Evolutionary conservation across 768 basidiomycete genomes (phyloP).

Genomic region (Obba rivulosa): DNA sequence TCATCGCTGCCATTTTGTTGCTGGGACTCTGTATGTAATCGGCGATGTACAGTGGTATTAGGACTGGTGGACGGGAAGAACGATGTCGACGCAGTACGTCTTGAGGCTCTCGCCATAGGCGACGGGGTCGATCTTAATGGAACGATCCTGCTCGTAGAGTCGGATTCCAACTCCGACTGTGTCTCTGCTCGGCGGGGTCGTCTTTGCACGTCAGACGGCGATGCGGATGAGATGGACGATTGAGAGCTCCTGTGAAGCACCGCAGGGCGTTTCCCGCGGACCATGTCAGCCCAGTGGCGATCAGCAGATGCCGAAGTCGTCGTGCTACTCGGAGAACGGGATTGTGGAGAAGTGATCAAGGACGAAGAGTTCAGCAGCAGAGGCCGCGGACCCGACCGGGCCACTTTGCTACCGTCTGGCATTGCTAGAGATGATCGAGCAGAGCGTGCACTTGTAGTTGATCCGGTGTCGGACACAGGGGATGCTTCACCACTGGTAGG

Average conservation of each 20-base stretch:
- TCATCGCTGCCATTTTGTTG: constrained; percentile 12
- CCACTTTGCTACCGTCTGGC: constrained; percentile 25
- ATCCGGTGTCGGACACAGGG: constrained; percentile 24
- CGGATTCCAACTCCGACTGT: constrained; percentile 54
- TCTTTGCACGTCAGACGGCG: constrained; percentile 44
- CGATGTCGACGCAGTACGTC: constrained; percentile 30
- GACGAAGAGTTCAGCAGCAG: constrained; percentile 51
- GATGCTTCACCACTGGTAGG: constrained; percentile 12
- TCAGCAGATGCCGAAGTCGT: constrained; percentile 11
- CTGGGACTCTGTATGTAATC: constrained; percentile 13
- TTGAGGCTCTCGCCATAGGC: constrained; percentile 55
- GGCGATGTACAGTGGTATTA: constrained; percentile 20
- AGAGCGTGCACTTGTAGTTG: constrained; percentile 32
- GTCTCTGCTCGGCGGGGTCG: constrained; percentile 28
- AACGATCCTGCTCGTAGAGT: constrained; percentile 51
- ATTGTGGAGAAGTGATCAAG: constrained; percentile 16
- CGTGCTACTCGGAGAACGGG: constrained; percentile 16
- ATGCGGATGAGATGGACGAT: constrained; percentile 62
- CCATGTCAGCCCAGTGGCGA: constrained; percentile 14
- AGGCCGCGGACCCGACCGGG: constrained; percentile 48
- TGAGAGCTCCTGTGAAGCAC: constrained; percentile 46
- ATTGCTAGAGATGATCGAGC: constrained; percentile 38
- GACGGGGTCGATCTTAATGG: constrained; percentile 53
- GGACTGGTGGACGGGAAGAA: constrained; percentile 37
- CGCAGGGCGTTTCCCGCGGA: constrained; percentile 16